Evolutionary conservation across 768 basidiomycete species (phyloP).

Genomic region (Russula earlei): DNA sequence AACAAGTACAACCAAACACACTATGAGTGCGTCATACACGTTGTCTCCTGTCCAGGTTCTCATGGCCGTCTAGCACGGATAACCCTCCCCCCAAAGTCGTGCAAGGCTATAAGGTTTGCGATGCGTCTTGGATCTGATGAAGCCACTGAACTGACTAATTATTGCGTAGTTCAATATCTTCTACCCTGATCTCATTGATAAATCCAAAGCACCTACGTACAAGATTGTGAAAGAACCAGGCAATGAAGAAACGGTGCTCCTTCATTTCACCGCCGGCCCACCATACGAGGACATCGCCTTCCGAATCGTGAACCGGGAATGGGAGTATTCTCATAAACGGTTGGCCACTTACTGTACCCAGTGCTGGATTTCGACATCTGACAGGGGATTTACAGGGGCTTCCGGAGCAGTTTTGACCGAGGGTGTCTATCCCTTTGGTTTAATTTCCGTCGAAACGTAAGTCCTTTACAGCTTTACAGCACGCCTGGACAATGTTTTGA

Average conservation of each 20-base stretch:
- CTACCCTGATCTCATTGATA: slow-evolving; percentile 98
- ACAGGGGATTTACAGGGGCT: slow-evolving; percentile 50
- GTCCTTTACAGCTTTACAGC: slow-evolving; percentile 26
- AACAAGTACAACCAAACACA: slow-evolving; percentile 99
- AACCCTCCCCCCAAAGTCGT: slow-evolving; percentile 99
- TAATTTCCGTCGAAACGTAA: slow-evolving; percentile 87
- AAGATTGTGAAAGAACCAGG: slow-evolving; percentile 90
- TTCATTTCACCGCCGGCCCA: slow-evolving; percentile 93
- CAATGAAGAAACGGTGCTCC: slow-evolving; percentile 88
- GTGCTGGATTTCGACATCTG: slow-evolving; percentile 5
- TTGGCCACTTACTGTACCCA: slow-evolving; percentile 24
- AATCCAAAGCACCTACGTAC: slow-evolving; percentile 93
- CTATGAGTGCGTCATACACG: slow-evolving; percentile 69
- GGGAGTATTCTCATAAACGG: slow-evolving; percentile 98
- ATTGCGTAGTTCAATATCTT: slow-evolving; percentile 79
- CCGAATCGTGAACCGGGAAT: slow-evolving; percentile 93
- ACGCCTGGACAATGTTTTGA: slow-evolving; percentile 19
- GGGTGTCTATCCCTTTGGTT: slow-evolving; percentile 96
- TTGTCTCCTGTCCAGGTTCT: slow-evolving; percentile 8
- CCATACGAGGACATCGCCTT: slow-evolving; percentile 99
- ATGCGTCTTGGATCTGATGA: neutral
- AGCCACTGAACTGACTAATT: slow-evolving; percentile 18
- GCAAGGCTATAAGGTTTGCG: slow-evolving; percentile 84
- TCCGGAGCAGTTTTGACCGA: slow-evolving; percentile 93
- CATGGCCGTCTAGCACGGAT: slow-evolving; percentile 57